A percentile compares a stretch with the other conserved stretches of the same genome.
These are phyloP conservation scores for Diaporthe aspalathi DNA, from an alignment of 2,329 filamentous ascomycete species.

Conservation along the genomic window DNA sequence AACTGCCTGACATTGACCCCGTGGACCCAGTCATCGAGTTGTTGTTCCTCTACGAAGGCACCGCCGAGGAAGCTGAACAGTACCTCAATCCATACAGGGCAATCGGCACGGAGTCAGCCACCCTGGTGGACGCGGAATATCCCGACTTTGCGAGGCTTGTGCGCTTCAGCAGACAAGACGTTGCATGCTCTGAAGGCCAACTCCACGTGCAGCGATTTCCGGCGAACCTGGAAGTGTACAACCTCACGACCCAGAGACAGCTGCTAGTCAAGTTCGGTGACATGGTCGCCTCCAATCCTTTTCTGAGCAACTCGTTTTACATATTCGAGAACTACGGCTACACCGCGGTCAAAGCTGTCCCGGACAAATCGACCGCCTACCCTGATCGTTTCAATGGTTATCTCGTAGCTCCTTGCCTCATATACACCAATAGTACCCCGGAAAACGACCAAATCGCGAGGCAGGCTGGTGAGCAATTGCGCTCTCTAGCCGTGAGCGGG, in stretches of 20 bases:
- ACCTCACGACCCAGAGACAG: conserved; percentile 48
- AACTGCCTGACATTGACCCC: neutral
- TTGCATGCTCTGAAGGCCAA: conserved; percentile 45
- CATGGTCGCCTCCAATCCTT: neutral
- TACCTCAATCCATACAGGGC: conserved; percentile 2
- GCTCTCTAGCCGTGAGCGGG: neutral
- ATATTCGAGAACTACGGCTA: conserved; percentile 45
- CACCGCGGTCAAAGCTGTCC: neutral
- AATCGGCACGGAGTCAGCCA: neutral
- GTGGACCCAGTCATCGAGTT: neutral
- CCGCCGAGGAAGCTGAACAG: conserved; percentile 35
- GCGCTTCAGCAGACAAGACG: conserved; percentile 44
- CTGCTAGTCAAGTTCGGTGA: conserved; percentile 3
- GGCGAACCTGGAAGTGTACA: conserved; percentile 41
- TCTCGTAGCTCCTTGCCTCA: conserved; percentile 53
- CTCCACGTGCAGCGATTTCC: conserved; percentile 12
- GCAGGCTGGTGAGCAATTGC: conserved; percentile 4
- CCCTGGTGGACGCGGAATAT: neutral
- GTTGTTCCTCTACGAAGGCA: neutral
- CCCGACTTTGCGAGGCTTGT: conserved; percentile 40
- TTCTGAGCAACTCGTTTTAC: conserved; percentile 47
- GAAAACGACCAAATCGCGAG: conserved; percentile 36
- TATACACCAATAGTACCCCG: conserved; percentile 50
- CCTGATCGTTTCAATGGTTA: conserved; percentile 36
- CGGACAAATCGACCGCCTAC: neutral